Evolutionary conservation across 495 filamentous ascomycete genomes (phyloP).

Genomic region (Hypoxylon fragiforme): DNA sequence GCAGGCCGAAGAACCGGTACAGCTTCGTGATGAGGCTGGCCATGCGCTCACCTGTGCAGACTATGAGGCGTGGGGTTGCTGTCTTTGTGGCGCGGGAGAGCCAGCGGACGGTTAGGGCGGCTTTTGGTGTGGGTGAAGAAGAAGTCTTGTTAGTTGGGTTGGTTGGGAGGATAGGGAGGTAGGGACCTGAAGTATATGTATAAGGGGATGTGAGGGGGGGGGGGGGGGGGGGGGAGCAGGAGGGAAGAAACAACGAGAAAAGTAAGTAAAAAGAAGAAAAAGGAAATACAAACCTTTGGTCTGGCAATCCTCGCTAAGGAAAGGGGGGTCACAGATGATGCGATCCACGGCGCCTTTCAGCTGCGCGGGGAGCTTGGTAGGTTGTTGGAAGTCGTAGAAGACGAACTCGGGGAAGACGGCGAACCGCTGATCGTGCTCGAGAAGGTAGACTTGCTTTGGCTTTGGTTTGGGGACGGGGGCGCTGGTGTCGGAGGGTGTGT

Average conservation of each 20-base stretch:
- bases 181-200: not conserved
- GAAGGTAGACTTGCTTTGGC: constrained; percentile 58
- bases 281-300: constrained; percentile 61
- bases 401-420: constrained; percentile 70
- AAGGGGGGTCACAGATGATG: constrained; percentile 76
- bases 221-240: no score
- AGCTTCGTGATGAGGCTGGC: constrained; percentile 54
- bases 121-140: constrained; percentile 40
- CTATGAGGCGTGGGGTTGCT: constrained; percentile 48
- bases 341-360: constrained; percentile 67
- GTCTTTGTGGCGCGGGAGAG: constrained; percentile 49
- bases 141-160: not conserved
- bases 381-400: constrained; percentile 71
- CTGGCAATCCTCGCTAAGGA: constrained; percentile 78
- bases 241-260: no score
- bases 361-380: constrained; percentile 61
- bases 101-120: constrained; percentile 73
- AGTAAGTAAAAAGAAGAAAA: not conserved
- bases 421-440: constrained; percentile 76
- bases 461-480: no score
- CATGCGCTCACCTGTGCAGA: constrained; percentile 77
- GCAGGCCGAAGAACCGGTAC: constrained; percentile 52
- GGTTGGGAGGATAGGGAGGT: not conserved
- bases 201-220: not conserved
- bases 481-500: constrained; percentile 34